These are phyloP conservation scores for Selaginella tamariscina DNA, from an alignment of 75 land plant genomes.

Conservation along the genomic window DNA sequence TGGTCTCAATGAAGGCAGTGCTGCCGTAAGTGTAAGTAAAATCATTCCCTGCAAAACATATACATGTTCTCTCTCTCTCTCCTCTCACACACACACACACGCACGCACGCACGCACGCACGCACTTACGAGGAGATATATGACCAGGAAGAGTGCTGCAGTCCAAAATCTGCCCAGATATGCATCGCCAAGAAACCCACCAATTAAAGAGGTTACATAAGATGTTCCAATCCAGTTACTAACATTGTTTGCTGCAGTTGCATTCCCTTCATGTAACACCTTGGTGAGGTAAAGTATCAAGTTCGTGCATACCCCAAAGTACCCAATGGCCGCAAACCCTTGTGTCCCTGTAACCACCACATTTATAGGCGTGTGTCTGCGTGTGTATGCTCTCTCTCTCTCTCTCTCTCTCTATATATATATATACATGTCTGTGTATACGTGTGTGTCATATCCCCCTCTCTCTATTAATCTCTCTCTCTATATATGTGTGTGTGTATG, in stretches of 20 bases:
- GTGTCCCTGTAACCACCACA: no score
- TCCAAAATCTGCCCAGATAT: constrained; percentile 58
- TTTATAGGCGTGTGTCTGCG: no score
- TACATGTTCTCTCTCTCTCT: neutral
- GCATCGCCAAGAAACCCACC: constrained; percentile 76
- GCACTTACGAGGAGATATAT: constrained; percentile 37
- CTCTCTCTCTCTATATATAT: no score
- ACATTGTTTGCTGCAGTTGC: constrained; percentile 53
- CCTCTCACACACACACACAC: constrained; percentile 20
- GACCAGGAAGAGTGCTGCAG: constrained; percentile 55
- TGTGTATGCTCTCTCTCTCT: no score
- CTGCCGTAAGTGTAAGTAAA: constrained; percentile 22
- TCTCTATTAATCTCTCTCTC: no score
- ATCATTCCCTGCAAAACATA: constrained; percentile 33
- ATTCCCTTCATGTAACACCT: constrained; percentile 48
- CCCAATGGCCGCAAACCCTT: constrained; percentile 24
- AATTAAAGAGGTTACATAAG: constrained; percentile 50
- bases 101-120: neutral
- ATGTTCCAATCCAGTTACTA: constrained; percentile 67
- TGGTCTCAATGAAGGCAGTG: constrained; percentile 30
- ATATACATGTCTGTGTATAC: no score
- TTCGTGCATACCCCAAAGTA: constrained; percentile 64
- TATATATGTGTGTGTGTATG: no score
- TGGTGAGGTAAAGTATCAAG: constrained; percentile 51
- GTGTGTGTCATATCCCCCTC: no score